These are phyloP conservation scores for Akanthomyces lecanii DNA, from an alignment of 2,329 filamentous ascomycete species.

Conservation along the genomic window DNA sequence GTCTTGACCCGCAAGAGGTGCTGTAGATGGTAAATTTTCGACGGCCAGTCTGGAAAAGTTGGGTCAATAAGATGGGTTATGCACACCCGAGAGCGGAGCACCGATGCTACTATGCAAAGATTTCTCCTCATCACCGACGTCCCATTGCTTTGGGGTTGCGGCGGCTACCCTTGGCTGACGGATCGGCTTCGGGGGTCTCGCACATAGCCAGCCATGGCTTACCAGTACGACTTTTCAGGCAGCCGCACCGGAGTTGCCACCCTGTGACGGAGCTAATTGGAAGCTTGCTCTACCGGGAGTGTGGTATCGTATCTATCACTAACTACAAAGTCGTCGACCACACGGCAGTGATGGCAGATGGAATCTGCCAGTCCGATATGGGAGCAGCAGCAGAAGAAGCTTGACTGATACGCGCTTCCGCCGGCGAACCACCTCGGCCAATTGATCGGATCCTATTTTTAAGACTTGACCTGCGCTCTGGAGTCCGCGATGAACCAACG, in stretches of 20 bases:
- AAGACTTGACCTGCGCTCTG: background rate
- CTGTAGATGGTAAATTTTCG: background rate
- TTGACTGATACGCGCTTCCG: background rate
- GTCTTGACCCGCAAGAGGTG: background rate
- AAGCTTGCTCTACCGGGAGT: background rate
- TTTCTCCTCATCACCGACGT: background rate
- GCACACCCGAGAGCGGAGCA: background rate
- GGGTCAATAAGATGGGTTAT: background rate
- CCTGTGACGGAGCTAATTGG: background rate
- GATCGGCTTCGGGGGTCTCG: background rate
- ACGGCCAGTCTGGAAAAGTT: background rate
- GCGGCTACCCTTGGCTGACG: slow-evolving; percentile 5
- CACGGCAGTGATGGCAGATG: background rate
- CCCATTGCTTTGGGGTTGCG: background rate
- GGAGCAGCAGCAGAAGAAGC: background rate
- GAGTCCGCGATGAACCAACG: background rate
- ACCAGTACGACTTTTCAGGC: background rate
- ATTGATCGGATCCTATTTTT: slow-evolving; percentile 7
- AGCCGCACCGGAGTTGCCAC: background rate
- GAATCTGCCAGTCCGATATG: background rate
- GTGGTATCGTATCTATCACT: slow-evolving; percentile 6
- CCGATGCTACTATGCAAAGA: background rate
- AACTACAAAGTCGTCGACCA: background rate
- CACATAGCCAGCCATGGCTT: background rate
- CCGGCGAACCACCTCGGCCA: background rate